Base-by-base conservation (phyloP, 352 stramenopile genomes). In the Phytophthora colocasiae region DNA sequence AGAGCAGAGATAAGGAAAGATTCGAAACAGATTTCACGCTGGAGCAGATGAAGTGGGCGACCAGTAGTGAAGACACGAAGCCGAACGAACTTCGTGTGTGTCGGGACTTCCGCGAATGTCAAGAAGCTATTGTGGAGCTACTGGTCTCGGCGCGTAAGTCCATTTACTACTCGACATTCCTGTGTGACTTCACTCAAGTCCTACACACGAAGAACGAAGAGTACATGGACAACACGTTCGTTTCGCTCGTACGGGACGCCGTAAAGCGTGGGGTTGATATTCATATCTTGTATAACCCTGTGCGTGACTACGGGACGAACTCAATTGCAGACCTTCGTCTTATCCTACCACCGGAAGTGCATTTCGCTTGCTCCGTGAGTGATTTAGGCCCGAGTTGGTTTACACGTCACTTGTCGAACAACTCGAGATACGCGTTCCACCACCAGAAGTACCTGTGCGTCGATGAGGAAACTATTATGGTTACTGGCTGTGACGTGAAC, bases 371-470 rank as follows among this genome's bases (percentile, higher is more conserved):
- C 58, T 75, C 78, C 14, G 83, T 91, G 45, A 93, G 85, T 55
- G 81, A 93, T 58, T 54, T 91, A 3, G 85, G 85, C 3, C 85
- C 85, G 19, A 67, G 61, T 26, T 75, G 66, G 66, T 60, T 77
- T 44, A 86, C 78, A 7, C 59, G 63, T 19, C 71, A 71, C 39
- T 54, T 90, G 54, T 93, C 85, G 34, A 92, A 92, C 71, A 93
- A 93, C 58, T 90, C 83, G 19, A 85, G 84, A 45, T 93, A 93
- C 62, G 85, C 80, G 29, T 93, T 93, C 67, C 85, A 93, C 50
- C 85, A 93, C 58, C 85, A 92, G 51, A 93, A 93, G 70, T 93
- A 93, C 45, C 39, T 93, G 36, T 91, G 81, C 34, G 54, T 91
- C 32, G 83, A 93, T 54, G 83, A 85, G 24, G 47, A 71, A 29